A percentile compares a stretch with the other conserved stretches of the same genome.
Conservation (phyloP, 139 green algal species). For the Ettlia oleoabundans region DNA sequence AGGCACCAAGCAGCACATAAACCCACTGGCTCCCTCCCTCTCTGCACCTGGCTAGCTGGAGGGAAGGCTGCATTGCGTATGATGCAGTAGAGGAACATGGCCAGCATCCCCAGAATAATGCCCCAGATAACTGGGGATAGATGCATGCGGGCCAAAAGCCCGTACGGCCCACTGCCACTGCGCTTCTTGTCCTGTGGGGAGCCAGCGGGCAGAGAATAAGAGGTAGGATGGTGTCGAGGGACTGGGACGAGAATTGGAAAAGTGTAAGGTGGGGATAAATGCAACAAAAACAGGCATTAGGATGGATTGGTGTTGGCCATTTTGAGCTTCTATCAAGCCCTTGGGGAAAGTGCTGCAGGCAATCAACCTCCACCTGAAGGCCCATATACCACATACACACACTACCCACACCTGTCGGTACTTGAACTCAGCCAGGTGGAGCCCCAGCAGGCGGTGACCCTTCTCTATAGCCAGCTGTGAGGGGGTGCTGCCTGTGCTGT, state of each 20-base stretch:
- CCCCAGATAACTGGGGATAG: conserved; percentile 85
- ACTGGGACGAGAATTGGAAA: too few species aligned
- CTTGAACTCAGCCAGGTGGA: conserved; percentile 68
- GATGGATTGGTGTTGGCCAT: too few species aligned
- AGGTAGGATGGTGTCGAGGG: too few species aligned
- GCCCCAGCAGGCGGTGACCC: conserved; percentile 85
- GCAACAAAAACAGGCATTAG: too few species aligned
- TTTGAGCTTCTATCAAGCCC: too few species aligned
- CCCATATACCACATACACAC: not conserved
- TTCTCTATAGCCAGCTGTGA: conserved; percentile 92
- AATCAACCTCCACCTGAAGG: not conserved
- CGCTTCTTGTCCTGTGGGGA: not conserved
- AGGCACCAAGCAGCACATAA: too few species aligned
- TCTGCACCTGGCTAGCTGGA: not conserved
- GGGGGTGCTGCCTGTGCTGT: conserved; percentile 88
- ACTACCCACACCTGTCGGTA: conserved; percentile 39
- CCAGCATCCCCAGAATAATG: conserved; percentile 74
- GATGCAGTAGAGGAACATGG: conserved; percentile 70
- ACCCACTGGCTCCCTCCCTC: too few species aligned
- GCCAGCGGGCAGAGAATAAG: not conserved
- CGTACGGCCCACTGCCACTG: conserved; percentile 5
- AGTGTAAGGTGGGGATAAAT: too few species aligned
- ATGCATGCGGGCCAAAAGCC: conserved; percentile 70
- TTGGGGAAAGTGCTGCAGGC: not conserved
- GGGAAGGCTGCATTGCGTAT: conserved; percentile 36